Evolutionary conservation across 1,284 basidiomycete genomes (phyloP).

Genomic region (Tylopilus sp.): DNA sequence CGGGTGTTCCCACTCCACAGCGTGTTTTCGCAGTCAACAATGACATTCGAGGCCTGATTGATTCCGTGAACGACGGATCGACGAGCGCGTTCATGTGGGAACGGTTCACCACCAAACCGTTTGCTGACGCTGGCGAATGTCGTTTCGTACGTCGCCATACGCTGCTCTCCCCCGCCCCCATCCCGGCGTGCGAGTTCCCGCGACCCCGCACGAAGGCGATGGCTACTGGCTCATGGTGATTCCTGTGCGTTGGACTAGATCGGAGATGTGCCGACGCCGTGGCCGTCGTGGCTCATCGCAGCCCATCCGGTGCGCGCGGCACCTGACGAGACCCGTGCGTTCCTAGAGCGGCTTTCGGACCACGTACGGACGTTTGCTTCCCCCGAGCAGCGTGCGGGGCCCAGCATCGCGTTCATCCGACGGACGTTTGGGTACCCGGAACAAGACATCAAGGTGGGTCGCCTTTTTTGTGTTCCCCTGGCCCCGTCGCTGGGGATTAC

Average conservation of each 20-base stretch:
- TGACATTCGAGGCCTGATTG: conserved; percentile 84
- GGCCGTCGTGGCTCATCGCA: conserved; percentile 95
- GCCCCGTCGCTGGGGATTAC: too few species aligned
- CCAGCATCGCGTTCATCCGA: conserved; percentile 73
- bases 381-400: conserved; percentile 51
- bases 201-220: too few species aligned
- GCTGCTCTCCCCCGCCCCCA: too few species aligned
- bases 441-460: conserved; percentile 63
- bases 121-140: conserved; percentile 76
- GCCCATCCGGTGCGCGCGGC: conserved; percentile 68
- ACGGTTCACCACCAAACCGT: conserved; percentile 98
- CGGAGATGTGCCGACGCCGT: conserved; percentile 86
- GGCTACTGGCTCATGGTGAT: too few species aligned
- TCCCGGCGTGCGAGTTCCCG: too few species aligned
- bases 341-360: conserved; percentile 61
- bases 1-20: too few species aligned
- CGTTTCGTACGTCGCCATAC: conserved; percentile 60
- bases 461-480: too few species aligned
- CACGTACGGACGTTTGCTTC: conserved; percentile 72
- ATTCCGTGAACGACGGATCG: conserved; percentile 84
- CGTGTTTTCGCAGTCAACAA: conserved; percentile 64
- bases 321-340: conserved; percentile 48
- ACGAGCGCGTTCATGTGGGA: conserved; percentile 93
- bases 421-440: conserved; percentile 77
- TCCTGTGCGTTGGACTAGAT: conserved; percentile 47